phyloP scores from a whole-genome alignment of 2,329 filamentous ascomycete species.

The Lecanicillium sp. region DNA sequence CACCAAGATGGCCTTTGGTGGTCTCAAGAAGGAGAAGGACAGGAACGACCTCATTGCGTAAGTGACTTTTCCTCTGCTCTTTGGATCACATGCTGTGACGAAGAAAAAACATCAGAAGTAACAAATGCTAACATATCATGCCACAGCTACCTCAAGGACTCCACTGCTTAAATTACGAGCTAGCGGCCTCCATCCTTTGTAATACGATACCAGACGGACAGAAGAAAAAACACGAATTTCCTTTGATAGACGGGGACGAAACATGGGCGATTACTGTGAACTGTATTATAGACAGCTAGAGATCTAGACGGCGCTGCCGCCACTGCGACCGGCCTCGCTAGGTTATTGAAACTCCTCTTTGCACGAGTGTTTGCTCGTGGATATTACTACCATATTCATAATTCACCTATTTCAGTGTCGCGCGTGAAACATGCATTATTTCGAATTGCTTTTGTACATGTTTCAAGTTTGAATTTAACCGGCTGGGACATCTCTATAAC shows the following conservation, averaged over 20 bases:
- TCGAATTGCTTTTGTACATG: no score
- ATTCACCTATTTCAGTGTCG: no score
- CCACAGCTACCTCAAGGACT: slow-evolving; percentile 56
- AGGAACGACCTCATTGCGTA: slow-evolving; percentile 98
- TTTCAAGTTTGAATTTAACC: no score
- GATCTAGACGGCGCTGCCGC: slow-evolving; percentile 19
- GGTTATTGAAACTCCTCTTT: slow-evolving; percentile 26
- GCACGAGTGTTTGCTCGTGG: slow-evolving; percentile 11
- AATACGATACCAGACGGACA: not conserved
- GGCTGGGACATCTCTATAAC: no score
- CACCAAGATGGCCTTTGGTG: slow-evolving; percentile 99
- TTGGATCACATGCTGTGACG: no score
- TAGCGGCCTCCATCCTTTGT: slow-evolving; percentile 20
- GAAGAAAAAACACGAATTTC: slow-evolving; percentile 6
- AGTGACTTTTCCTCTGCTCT: slow-evolving; percentile 26
- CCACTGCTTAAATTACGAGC: slow-evolving; percentile 49
- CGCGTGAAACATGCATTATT: no score
- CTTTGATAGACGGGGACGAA: slow-evolving; percentile 25
- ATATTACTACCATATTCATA: no score
- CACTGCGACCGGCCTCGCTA: slow-evolving; percentile 20
- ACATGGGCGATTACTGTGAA: slow-evolving; percentile 25
- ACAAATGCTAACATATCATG: slow-evolving; percentile 18
- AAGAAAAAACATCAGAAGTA: not conserved
- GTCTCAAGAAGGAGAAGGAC: slow-evolving; percentile 99
- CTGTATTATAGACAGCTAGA: slow-evolving; percentile 29